Conservation (phyloP, 2,329 filamentous ascomycete species). For the Zasmidium cellare region DNA sequence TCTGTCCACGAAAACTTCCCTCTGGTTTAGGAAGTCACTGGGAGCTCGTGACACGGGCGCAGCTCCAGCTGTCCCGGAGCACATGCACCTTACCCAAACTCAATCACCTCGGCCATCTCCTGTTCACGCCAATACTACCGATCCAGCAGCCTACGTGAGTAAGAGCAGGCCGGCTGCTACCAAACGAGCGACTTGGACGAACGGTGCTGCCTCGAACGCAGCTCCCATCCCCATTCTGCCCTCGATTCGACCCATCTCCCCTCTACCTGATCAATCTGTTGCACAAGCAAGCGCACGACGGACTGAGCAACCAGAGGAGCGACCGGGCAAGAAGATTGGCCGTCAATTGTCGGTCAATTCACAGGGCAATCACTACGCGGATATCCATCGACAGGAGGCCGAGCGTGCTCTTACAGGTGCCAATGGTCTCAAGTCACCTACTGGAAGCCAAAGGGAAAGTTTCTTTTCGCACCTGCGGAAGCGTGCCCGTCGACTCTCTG, state of each 20-base stretch:
- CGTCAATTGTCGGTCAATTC: slow-evolving; percentile 91
- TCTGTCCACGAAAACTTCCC: slow-evolving; percentile 74
- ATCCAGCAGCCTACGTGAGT: slow-evolving; percentile 41
- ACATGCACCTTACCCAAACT: slow-evolving; percentile 40
- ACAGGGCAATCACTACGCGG: slow-evolving; percentile 87
- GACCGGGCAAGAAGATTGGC: slow-evolving; percentile 85
- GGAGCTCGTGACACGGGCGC: slow-evolving; percentile 75
- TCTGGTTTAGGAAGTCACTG: slow-evolving; percentile 95
- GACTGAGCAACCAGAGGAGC: slow-evolving; percentile 51
- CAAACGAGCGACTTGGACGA: slow-evolving; percentile 93
- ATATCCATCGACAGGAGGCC: slow-evolving; percentile 85
- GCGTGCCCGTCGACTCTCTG: slow-evolving; percentile 86
- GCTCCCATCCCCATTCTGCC: slow-evolving; percentile 95
- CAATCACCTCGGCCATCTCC: slow-evolving; percentile 44
- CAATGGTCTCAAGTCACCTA: slow-evolving; percentile 72
- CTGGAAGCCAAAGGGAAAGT: slow-evolving; percentile 82
- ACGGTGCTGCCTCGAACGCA: slow-evolving; percentile 64
- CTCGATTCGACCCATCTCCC: slow-evolving; percentile 90
- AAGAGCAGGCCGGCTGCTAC: slow-evolving; percentile 60
- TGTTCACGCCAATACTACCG: slow-evolving; percentile 45
- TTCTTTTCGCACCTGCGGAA: slow-evolving; percentile 98
- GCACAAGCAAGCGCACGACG: slow-evolving; percentile 76
- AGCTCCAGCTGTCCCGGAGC: slow-evolving; percentile 55
- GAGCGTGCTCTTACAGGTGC: slow-evolving; percentile 86
- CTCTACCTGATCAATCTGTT: slow-evolving; percentile 89